These are phyloP conservation scores for Salvia hispanica DNA, from an alignment of 257 asterid species.

Conservation along the genomic window DNA sequence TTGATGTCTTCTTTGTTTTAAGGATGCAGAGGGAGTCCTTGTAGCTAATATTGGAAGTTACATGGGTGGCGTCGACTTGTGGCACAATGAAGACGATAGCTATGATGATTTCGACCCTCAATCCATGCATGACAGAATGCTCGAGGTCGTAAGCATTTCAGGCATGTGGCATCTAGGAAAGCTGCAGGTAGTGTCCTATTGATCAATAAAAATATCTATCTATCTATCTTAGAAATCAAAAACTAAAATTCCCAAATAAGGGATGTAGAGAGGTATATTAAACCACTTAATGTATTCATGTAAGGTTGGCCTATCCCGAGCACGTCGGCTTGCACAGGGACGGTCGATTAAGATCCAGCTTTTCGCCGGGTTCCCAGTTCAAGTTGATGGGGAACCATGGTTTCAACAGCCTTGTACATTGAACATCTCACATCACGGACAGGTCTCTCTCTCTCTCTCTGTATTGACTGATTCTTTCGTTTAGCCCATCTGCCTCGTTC, in stretches of 20 bases:
- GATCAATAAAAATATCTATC: neutral
- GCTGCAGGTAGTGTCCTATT: conserved; percentile 59
- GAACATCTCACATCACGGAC: conserved; percentile 85
- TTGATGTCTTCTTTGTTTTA: conserved; percentile 18
- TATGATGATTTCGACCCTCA: conserved; percentile 88
- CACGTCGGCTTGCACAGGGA: conserved; percentile 94
- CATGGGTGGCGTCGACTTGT: conserved; percentile 98
- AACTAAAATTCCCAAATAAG: too few relatives aligned
- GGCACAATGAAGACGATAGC: conserved; percentile 96
- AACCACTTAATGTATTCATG: neutral
- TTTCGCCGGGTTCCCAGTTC: conserved; percentile 83
- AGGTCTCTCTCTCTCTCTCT: conserved; percentile 61
- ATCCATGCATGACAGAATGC: conserved; percentile 96
- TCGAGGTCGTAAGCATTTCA: conserved; percentile 95
- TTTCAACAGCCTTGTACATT: conserved; percentile 86
- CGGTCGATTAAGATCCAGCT: conserved; percentile 84
- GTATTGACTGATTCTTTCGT: neutral
- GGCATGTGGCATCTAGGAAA: conserved; percentile 98
- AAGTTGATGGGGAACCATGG: conserved; percentile 98
- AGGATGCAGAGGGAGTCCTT: conserved; percentile 98
- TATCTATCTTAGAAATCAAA: neutral
- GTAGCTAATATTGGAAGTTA: conserved; percentile 95
- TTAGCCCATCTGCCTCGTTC: neutral
- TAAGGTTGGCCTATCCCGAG: conserved; percentile 92
- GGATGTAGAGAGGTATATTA: too few relatives aligned